phyloP scores from a whole-genome alignment of 441 rosid genomes.

The Breynia disticha region DNA sequence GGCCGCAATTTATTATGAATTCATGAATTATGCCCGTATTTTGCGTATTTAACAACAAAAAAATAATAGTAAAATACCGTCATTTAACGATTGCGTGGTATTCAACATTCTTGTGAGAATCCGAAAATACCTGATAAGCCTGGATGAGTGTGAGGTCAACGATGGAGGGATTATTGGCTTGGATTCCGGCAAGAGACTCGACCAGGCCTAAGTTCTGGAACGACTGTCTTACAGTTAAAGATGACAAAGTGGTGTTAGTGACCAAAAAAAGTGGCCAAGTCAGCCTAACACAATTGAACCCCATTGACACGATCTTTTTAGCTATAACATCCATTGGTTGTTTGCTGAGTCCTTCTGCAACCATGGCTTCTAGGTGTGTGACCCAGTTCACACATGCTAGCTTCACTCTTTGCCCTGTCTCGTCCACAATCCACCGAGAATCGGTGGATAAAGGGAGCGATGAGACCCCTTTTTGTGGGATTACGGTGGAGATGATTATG shows the following conservation, averaged over 20 bases:
- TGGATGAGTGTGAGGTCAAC: conserved; percentile 57
- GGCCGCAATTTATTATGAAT: too few species aligned
- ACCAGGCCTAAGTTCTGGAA: conserved; percentile 42
- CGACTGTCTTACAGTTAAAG: conserved; percentile 55
- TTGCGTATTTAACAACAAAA: too few species aligned
- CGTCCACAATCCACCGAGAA: conserved; percentile 72
- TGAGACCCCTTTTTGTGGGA: conserved; percentile 3
- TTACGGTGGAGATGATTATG: neutral
- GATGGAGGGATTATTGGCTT: conserved; percentile 56
- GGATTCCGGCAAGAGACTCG: conserved; percentile 49
- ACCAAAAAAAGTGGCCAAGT: conserved; percentile 72
- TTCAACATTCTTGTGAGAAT: too few species aligned
- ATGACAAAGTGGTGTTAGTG: conserved; percentile 51
- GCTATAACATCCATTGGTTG: conserved; percentile 45
- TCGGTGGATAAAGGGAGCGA: conserved; percentile 55
- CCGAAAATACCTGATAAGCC: conserved; percentile 49
- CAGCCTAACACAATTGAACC: conserved; percentile 77
- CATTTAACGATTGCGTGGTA: too few species aligned
- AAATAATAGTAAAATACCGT: too few species aligned
- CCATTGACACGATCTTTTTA: conserved; percentile 32
- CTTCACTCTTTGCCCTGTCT: conserved; percentile 50
- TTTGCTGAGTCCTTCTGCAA: conserved; percentile 79
- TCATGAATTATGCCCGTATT: too few species aligned
- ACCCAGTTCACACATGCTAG: conserved; percentile 75
- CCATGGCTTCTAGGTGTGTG: conserved; percentile 51